phyloP scores from a whole-genome alignment of 345 rosid species.

The Aegle marmelos region DNA sequence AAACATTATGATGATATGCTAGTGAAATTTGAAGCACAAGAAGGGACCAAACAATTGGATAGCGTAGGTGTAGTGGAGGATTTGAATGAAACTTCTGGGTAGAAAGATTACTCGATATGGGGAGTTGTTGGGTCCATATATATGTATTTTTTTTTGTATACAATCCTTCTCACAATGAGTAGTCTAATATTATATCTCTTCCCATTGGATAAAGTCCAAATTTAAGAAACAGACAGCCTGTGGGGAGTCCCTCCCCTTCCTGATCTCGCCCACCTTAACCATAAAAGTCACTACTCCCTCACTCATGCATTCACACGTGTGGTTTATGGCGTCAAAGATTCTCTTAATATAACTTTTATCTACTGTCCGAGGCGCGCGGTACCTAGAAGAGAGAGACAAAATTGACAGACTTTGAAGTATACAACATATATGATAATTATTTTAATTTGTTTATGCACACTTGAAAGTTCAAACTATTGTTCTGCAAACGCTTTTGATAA shows the following conservation, averaged over 20 bases:
- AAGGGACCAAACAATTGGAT: constrained; percentile 9
- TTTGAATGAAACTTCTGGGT: constrained; percentile 20
- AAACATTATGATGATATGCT: not conserved
- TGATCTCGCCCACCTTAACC: constrained; percentile 23
- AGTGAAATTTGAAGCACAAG: constrained; percentile 4
- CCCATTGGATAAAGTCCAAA: constrained; percentile 10
- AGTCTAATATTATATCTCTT: constrained; percentile 6
- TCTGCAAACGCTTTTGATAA: not conserved
- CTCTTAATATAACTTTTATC: not conserved
- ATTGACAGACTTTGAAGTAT: not conserved
- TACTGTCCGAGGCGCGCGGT: not conserved
- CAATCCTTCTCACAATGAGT: constrained; percentile 9
- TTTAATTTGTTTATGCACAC: not conserved
- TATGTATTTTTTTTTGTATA: not conserved
- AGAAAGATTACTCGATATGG: constrained; percentile 12
- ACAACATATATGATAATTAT: too few species aligned
- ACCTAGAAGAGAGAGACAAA: constrained; percentile 21
- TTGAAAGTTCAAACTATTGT: not conserved
- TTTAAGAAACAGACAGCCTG: constrained; percentile 22
- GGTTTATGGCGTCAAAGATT: not conserved
- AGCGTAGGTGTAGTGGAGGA: constrained; percentile 6
- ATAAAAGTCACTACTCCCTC: not conserved
- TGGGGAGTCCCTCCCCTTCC: constrained; percentile 17
- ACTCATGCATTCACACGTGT: constrained; percentile 4
- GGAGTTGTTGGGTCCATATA: constrained; percentile 14